Conservation (phyloP, 2,329 filamentous ascomycete genomes). For the Cordyceps cicadae region DNA sequence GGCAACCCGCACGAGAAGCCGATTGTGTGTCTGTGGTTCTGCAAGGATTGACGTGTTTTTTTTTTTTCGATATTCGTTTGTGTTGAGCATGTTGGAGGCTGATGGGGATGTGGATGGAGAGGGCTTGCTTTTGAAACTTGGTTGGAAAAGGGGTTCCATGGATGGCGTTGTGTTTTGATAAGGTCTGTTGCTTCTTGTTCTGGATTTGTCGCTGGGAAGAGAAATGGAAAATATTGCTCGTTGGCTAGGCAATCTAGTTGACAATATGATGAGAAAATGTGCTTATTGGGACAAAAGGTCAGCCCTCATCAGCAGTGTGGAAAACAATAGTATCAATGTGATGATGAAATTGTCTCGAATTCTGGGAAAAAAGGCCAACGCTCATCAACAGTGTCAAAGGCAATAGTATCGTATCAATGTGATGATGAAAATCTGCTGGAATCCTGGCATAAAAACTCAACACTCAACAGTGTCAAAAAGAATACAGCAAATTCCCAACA, state of each 20-base stretch:
- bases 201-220: not conserved
- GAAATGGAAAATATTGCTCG: not conserved
- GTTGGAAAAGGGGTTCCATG: not conserved
- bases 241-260: not conserved
- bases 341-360: no score
- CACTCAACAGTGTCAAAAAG: not conserved
- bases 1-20: slow-evolving; percentile 41
- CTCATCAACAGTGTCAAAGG: no score
- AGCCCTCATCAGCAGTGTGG: no score
- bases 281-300: no score
- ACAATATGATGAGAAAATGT: no score
- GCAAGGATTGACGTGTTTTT: slow-evolving; percentile 33
- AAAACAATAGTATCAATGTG: no score
- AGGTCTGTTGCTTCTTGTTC: not conserved
- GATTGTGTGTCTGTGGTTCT: slow-evolving; percentile 53
- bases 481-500: not conserved
- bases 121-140: not conserved
- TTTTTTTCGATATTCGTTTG: not conserved
- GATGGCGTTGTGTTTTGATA: not conserved
- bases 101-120: not conserved
- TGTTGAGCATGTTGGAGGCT: not conserved
- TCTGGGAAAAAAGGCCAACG: no score
- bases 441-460: not conserved
- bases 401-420: no score
- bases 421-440: not conserved